These are phyloP conservation scores for Microbotryum scabiosae DNA, from an alignment of 1,284 basidiomycete genomes.

Conservation along the genomic window DNA sequence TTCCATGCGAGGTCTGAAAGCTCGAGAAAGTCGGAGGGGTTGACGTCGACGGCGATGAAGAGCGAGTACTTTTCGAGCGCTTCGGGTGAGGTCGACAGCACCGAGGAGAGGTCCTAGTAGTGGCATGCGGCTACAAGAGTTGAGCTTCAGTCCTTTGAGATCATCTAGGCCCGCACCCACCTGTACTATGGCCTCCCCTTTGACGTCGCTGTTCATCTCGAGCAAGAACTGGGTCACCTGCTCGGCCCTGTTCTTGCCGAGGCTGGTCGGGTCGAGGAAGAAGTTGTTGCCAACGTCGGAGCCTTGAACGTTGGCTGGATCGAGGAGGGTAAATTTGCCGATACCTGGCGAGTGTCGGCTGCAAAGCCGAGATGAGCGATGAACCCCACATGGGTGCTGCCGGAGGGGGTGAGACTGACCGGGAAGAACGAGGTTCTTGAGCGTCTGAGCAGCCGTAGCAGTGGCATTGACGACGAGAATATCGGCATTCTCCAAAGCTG, in stretches of 20 bases:
- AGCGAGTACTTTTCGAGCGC: constrained; percentile 59
- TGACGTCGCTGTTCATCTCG: constrained; percentile 83
- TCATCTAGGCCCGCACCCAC: too few species aligned
- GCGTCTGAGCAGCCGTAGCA: constrained; percentile 70
- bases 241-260: constrained; percentile 69
- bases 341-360: constrained; percentile 48
- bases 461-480: constrained; percentile 72
- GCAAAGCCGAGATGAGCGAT: neutral
- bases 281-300: constrained; percentile 92
- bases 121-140: neutral
- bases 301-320: constrained; percentile 53
- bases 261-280: constrained; percentile 69
- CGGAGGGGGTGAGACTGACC: constrained; percentile 41
- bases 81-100: constrained; percentile 34
- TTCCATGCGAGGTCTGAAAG: constrained; percentile 46
- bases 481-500: constrained; percentile 75
- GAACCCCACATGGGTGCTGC: neutral
- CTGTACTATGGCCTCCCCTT: constrained; percentile 58
- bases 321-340: constrained; percentile 81
- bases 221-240: constrained; percentile 68
- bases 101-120: constrained; percentile 12
- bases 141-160: neutral
- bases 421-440: constrained; percentile 93
- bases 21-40: constrained; percentile 39
- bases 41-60: constrained; percentile 73